Base-by-base conservation (phyloP, 345 rosid genomes). In the Populus pruinosa region DNA sequence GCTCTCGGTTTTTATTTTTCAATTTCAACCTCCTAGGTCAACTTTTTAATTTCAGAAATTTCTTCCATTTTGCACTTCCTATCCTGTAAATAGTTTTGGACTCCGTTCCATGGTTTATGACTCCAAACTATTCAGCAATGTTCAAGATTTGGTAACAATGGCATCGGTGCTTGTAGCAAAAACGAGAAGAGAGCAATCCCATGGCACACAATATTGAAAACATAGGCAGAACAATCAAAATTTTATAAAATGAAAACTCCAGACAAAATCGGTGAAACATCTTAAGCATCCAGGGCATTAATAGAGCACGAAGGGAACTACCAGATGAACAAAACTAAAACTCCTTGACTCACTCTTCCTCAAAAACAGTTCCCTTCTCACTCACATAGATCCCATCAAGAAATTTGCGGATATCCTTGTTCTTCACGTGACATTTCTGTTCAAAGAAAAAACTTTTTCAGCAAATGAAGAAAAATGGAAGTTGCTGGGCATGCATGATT, bases 371-470 rank as follows among this genome's bases (percentile, higher is more conserved):
- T 62, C 88, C 85, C 82, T 74, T 90, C 87, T 90, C 91, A 16
- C 91, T 88, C 0, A 90, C 91, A 72, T 90, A 90, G 82, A 88
- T 90, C 55, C 93, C 91, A 1, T 90, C 93, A 39, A 90, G 88
- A 44, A 90, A 90, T 85, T 88, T 88, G 77, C 92, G 77, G 83
- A 90, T 90, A 77, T 90, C 94, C 4, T 59, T 59, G 29, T 59
- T 59, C 63, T 59, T 59, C 29, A 59, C 63, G 13, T 59, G 63
- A 9, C 63, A 59, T 59, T 59, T 59, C 63, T 59, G 63, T 59
- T 20, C 25, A 59, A 59, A 55, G 61, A 55, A 55, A 55, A 7
- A 50, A 1, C 61, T 0, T 55, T 0, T 3, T 55, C 25, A 55
- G 23, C 8, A 8, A 2, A 55, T 47, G 25, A 21, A 55, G 61